Evolutionary conservation across 768 basidiomycete species (phyloP), one percentile per base, ranked within the genome.

Genomic region (Candolleomyces eurysporus): DNA sequence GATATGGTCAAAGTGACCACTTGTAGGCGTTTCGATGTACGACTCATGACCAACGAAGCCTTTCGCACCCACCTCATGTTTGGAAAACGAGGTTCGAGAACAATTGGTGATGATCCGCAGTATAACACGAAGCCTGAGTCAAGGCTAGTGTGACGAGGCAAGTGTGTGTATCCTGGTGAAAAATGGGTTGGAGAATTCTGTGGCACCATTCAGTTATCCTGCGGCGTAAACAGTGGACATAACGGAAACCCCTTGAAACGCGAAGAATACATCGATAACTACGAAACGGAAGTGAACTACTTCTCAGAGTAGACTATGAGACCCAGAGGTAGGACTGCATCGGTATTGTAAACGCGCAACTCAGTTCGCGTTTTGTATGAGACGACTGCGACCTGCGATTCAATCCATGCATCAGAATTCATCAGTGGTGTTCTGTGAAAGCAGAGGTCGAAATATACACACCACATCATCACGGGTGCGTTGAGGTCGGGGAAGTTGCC

Each of bases 231-330:
- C n/a, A n/a, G n/a, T n/a, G n/a, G n/a, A 26, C 26, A 26, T 26
- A 2, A 26, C 26, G 26, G 42, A 43, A 43, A n/a, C 11, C 13
- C 11, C 42, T 13, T 43, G 42, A 43, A 43, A 43, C n/a, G 11
- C n/a, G 42, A 43, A 43, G 42, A 43, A 43, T 43, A 26, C 26
- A 26, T 26, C 1, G 42, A 43, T 11, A 11, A 7, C 14, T 3
- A 30, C 2, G 21, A 50, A 4, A 50, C 11, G 49, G 31, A 19
- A 52, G 21, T 5, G 4, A 55, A 19, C 16, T 55, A 13, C 16
- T 14, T 4, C 40, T 43, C 36, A 42, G 58, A 60, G 30, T 60
- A 60, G 17, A 60, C 43, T 6, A 60, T 16, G 30, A 55, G 39
- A 30, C 52, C 52, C 36, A 26, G 5, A n/a, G 59, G 51, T 5